Base-by-base conservation (phyloP, 768 basidiomycete species). In the Mycena epipterygia region DNA sequence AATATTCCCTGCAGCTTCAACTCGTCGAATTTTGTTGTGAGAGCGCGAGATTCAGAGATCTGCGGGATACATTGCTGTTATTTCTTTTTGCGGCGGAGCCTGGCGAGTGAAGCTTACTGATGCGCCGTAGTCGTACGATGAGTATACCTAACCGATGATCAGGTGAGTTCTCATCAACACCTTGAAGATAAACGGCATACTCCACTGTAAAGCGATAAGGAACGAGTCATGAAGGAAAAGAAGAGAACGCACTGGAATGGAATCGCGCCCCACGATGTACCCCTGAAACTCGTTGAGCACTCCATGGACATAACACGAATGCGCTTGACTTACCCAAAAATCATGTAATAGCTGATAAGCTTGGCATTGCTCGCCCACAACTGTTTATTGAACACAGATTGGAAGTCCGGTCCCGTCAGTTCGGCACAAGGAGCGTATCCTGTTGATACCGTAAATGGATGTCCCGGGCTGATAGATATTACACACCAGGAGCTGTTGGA, bases 361-460 rank as follows among this genome's bases (percentile, higher is more conserved):
- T 95, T 96, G 2, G 89, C 92, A 79, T 95, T 95, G 56, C 88
- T 87, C 13, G 94, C 93, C 91, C 92, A 94, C 51, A 94, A 84
- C 60, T 92, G 84, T 66, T 89, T 85, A 74, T 96, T 89, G 79
- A 95, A 95, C 8, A 95, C 95, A 46, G 89, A 91, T 79, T 90
- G 86, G 79, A 94, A 95, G 74, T 91, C 85, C 1, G 91, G 82
- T 3, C 92, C 93, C 14, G 93, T 95, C 70, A 95, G 81, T 2
- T 83, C 79, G 30, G 87, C 84, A 76, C 94, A 95, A 5, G 86
- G 82, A 2, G 81, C 85, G 75, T 94, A 95, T 48, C 92, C 90
- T 89, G 73, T 14, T 19, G 59, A 65, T 25, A 46, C 21, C 48
- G 23, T 76, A 14, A 76, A 55, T 30, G 13, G 13, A 7, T 27